Evolutionary conservation across 768 basidiomycete genomes (phyloP).

Genomic region (Mycena crocata): DNA sequence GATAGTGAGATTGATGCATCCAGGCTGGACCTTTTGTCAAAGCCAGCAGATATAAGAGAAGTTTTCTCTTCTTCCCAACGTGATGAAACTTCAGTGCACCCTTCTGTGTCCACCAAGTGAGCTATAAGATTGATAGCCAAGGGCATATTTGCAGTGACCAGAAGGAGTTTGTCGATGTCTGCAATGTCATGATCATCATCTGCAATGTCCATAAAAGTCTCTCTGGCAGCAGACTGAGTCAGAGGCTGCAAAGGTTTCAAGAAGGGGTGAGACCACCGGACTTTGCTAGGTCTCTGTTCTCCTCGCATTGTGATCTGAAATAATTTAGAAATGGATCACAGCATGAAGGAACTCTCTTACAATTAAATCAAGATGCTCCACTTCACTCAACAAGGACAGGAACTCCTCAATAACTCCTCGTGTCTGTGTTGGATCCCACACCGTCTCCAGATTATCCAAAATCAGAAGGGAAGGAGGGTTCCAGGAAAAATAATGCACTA

Average conservation of each 20-base stretch:
- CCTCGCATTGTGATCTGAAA: constrained; percentile 24
- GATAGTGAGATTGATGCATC: constrained; percentile 16
- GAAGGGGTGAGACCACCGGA: constrained; percentile 18
- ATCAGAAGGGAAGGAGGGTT: constrained; percentile 6
- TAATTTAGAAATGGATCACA: not conserved
- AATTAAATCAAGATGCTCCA: constrained; percentile 8
- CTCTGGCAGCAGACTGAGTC: not conserved
- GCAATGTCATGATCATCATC: constrained; percentile 1
- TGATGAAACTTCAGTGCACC: not conserved
- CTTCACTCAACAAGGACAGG: constrained; percentile 9
- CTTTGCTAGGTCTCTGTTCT: constrained; percentile 4
- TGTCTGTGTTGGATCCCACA: not conserved
- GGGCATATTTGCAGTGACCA: constrained; percentile 7
- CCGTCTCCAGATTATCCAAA: constrained; percentile 26
- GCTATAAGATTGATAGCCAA: constrained; percentile 16
- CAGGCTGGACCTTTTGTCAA: constrained; percentile 11
- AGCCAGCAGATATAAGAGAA: constrained; percentile 9
- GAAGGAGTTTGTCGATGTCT: not conserved
- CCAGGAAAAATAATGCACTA: not conserved
- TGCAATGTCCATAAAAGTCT: constrained; percentile 5
- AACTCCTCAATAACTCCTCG: constrained; percentile 20
- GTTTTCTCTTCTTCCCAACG: constrained; percentile 10
- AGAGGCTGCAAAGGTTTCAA: constrained; percentile 10
- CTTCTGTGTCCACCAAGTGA: constrained; percentile 9
- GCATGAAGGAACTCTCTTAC: not conserved